Evolutionary conservation across 495 filamentous ascomycete species (phyloP).

Genomic region (Cladorrhinum samala): DNA sequence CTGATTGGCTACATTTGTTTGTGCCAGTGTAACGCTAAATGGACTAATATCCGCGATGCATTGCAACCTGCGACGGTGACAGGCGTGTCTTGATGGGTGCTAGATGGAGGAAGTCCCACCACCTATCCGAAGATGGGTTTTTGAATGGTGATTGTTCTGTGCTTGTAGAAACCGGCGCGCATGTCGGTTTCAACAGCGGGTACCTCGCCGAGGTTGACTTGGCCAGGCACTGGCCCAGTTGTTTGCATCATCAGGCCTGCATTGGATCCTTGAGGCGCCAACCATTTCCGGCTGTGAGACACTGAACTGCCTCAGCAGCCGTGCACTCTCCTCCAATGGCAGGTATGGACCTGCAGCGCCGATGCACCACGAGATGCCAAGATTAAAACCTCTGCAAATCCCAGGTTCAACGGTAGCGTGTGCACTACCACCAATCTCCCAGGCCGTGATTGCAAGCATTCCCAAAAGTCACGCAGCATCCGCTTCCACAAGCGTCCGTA

Average conservation of each 20-base stretch:
- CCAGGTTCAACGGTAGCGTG: not conserved
- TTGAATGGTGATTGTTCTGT: not conserved
- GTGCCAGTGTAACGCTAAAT: not conserved
- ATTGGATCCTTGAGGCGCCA: not conserved
- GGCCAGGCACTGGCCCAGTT: not conserved
- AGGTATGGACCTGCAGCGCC: not conserved
- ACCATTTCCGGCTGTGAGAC: slow-evolving; percentile 7
- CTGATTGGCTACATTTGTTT: too few relatives aligned
- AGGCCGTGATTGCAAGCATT: not conserved
- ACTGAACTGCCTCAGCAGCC: slow-evolving; percentile 8
- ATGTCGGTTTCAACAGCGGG: too few relatives aligned
- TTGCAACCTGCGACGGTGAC: not conserved
- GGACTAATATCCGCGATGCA: not conserved
- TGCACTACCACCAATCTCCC: not conserved
- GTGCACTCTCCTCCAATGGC: slow-evolving; percentile 5
- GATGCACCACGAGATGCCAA: not conserved
- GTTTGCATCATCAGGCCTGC: not conserved
- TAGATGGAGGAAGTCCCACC: not conserved
- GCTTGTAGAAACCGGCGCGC: not conserved
- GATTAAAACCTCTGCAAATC: not conserved
- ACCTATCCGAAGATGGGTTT: not conserved
- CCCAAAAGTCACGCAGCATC: not conserved
- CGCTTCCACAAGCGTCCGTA: not conserved
- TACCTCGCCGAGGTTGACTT: not conserved
- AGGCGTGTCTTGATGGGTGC: not conserved